These are phyloP conservation scores for Diaporthe destruens DNA, from an alignment of 2,329 filamentous ascomycete genomes.

Conservation along the genomic window DNA sequence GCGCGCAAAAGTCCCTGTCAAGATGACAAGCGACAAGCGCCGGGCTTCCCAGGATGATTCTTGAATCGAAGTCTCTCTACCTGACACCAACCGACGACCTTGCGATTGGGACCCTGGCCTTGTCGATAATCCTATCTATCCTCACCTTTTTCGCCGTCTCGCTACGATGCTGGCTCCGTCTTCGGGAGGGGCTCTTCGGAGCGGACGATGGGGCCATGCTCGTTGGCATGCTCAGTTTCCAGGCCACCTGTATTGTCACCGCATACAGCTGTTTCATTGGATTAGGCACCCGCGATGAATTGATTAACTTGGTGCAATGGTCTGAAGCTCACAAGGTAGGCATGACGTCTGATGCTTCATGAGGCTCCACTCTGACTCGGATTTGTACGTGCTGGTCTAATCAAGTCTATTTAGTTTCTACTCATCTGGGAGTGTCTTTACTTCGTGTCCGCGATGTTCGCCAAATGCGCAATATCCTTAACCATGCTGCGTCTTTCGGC, in stretches of 20 bases:
- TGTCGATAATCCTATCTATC: conserved; percentile 1
- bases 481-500: conserved; percentile 6
- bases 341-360: accelerated
- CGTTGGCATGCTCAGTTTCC: background rate
- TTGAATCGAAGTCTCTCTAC: conserved; percentile 10
- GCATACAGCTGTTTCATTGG: conserved; percentile 10
- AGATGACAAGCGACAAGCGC: background rate
- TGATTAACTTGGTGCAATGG: background rate
- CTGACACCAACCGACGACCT: conserved; percentile 16
- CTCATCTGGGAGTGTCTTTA: conserved; percentile 19
- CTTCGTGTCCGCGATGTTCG: conserved; percentile 7
- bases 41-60: background rate
- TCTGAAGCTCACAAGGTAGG: conserved; percentile 17
- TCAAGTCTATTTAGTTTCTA: background rate
- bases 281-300: background rate
- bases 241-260: background rate
- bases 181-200: conserved; percentile 15
- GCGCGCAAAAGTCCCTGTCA: background rate
- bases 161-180: conserved; percentile 21
- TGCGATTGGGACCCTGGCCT: background rate
- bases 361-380: background rate
- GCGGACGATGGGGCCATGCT: conserved; percentile 5
- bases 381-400: no score
- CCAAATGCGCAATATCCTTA: conserved; percentile 6
- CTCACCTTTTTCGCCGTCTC: background rate